Evolutionary conservation across 768 basidiomycete species (phyloP).

Genomic region (Lanmaoa pseudosensibilis): DNA sequence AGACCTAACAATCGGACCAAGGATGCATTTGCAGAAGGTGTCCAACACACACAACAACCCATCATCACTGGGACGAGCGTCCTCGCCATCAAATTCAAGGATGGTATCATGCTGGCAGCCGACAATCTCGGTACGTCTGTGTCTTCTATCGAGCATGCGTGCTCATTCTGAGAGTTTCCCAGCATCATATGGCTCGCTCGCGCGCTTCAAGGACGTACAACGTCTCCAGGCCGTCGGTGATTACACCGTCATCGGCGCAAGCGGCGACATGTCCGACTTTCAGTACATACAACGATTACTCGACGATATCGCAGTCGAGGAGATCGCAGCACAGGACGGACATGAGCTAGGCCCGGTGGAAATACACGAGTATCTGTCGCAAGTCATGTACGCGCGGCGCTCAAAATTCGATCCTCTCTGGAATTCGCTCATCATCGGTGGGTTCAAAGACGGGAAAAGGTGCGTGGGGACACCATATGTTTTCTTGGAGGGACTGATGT

Average conservation of each 20-base stretch:
- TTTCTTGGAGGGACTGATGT: background rate
- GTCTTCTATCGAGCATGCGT: background rate
- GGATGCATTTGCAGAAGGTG: conserved; percentile 61
- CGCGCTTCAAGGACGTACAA: conserved; percentile 92
- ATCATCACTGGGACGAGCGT: conserved; percentile 98
- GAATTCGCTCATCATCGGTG: conserved; percentile 93
- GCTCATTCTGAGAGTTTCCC: background rate
- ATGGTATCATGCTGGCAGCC: conserved; percentile 97
- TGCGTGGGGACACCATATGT: conserved; percentile 34
- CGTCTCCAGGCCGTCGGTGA: conserved; percentile 84
- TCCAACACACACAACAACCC: conserved; percentile 88
- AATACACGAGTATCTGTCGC: conserved; percentile 89
- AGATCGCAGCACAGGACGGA: conserved; percentile 80
- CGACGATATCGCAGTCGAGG: conserved; percentile 74
- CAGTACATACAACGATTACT: conserved; percentile 85
- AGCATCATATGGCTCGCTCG: conserved; percentile 97
- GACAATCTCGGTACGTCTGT: conserved; percentile 83
- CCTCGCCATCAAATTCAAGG: conserved; percentile 90
- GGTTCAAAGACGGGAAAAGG: conserved; percentile 83
- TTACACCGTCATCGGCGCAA: conserved; percentile 85
- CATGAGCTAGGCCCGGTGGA: conserved; percentile 83
- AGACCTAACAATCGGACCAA: conserved; percentile 48
- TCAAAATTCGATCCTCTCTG: conserved; percentile 92
- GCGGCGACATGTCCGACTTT: conserved; percentile 98
- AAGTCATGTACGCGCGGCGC: conserved; percentile 87